phyloP scores from a whole-genome alignment of 2,329 filamentous ascomycete species.

The Penicillium sp. region DNA sequence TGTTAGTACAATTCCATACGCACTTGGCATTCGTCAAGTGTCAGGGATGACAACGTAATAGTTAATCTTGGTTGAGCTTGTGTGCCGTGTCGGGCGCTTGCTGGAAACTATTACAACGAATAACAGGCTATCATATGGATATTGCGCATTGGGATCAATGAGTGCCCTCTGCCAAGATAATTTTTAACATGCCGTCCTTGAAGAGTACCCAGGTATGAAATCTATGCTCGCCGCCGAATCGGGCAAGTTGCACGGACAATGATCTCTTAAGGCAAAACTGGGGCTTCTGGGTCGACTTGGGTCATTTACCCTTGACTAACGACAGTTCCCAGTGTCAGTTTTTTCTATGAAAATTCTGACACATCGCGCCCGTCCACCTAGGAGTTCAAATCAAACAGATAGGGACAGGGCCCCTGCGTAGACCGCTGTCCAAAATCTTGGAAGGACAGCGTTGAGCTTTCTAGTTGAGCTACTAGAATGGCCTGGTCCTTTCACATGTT shows the following conservation, averaged over 20 bases:
- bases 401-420: background rate
- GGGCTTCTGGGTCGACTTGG: background rate
- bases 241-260: conserved; percentile 12
- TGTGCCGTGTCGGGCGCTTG: conserved; percentile 17
- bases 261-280: conserved; percentile 10
- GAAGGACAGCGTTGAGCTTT: background rate
- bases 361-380: background rate
- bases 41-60: background rate
- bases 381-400: background rate
- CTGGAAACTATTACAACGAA: conserved; percentile 7
- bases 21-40: background rate
- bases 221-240: conserved; percentile 12
- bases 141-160: background rate
- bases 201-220: conserved; percentile 7
- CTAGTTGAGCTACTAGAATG: background rate
- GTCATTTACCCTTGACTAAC: background rate
- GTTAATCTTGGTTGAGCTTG: background rate
- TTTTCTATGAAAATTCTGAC: background rate
- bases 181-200: conserved; percentile 3
- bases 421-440: background rate
- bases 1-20: background rate
- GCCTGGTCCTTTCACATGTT: conserved; percentile 1
- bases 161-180: background rate
- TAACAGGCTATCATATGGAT: background rate
- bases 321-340: too few species aligned